Conservation (phyloP, 106 monocot species). For the Cymbidium sinense region DNA sequence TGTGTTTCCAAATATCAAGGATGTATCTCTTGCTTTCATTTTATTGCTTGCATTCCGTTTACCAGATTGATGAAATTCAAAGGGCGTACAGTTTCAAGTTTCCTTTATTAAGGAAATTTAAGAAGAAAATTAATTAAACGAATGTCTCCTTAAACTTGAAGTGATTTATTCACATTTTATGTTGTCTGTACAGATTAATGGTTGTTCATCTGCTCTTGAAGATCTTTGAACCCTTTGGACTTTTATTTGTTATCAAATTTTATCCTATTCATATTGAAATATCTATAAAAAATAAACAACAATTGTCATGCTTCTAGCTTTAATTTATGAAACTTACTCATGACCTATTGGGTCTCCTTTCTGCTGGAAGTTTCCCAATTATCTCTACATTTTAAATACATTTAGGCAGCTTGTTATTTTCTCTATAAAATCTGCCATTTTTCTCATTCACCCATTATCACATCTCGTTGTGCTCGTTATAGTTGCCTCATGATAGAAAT, state of each 20-base stretch:
- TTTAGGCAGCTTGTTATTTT: not conserved
- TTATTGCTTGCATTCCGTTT: not conserved
- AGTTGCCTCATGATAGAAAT: not conserved
- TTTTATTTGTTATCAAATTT: not conserved
- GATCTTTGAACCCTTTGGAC: not conserved
- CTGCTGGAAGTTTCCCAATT: not conserved
- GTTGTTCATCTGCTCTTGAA: not conserved
- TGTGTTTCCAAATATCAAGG: not conserved
- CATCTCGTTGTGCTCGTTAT: not conserved
- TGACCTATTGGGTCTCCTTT: not conserved
- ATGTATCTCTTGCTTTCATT: not conserved
- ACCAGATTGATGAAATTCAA: not conserved
- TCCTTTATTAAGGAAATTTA: not conserved
- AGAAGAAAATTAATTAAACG: not conserved
- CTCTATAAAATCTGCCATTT: not conserved
- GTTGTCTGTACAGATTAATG: not conserved
- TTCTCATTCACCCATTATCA: not conserved
- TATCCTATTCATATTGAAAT: not conserved
- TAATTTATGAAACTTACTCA: not conserved
- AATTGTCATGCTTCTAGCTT: not conserved
- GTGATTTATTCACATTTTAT: not conserved
- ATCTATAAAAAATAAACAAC: not conserved
- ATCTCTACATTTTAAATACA: too few relatives aligned
- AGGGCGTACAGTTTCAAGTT: too few relatives aligned
- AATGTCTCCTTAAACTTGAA: not conserved